Evolutionary conservation across 2,329 filamentous ascomycete species (phyloP), one percentile per base, ranked within the genome.

Genomic region (Samsoniella hepiali): DNA sequence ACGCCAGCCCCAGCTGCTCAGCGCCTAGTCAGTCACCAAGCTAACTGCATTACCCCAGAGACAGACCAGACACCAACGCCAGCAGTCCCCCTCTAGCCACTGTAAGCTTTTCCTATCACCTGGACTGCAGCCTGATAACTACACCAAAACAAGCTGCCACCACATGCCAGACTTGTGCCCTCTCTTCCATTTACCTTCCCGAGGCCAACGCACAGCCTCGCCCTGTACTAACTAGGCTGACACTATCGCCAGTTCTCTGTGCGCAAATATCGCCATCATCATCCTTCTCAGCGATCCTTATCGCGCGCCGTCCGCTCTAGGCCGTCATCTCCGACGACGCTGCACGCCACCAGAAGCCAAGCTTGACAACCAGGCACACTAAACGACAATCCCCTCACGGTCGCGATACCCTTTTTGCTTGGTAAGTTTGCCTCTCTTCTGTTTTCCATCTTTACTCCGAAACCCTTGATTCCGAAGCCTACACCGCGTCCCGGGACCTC

Each of bases 281-380:
- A 13, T 38, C 31, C 31, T 40, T 11, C 32, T 58, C 44, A 50
- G 56, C 27, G 17, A 51, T 13, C 47, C 50, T 54, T 29, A 47
- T 56, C 60, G 27, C 51, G 49, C 32, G 32, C 31, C 60, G 32
- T 38, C 60, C 42, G 60, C 51, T 50, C 55, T 59, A 22, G 27
- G 47, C 29, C 38, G 22, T 49, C 54, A 58, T 42, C 31, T 53
- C 62, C 47, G 47, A 55, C 44, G 40, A 22, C n/a, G 31, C 45
- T 34, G 13, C 54, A 59, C 51, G 36, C 60, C 51, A 40, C 53
- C n/a, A n/a, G 36, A 22, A 44, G 34, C 57, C 13, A 29, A 29
- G 47, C 15, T 13, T 29, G 5, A 45, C 40, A n/a, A 8, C 17
- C 5, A 29, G 29, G 10, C 36, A 15, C 11, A 32, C 31, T 17